These are phyloP conservation scores for Hemileia vastatrix DNA, from an alignment of 1,284 basidiomycete genomes.

Conservation along the genomic window DNA sequence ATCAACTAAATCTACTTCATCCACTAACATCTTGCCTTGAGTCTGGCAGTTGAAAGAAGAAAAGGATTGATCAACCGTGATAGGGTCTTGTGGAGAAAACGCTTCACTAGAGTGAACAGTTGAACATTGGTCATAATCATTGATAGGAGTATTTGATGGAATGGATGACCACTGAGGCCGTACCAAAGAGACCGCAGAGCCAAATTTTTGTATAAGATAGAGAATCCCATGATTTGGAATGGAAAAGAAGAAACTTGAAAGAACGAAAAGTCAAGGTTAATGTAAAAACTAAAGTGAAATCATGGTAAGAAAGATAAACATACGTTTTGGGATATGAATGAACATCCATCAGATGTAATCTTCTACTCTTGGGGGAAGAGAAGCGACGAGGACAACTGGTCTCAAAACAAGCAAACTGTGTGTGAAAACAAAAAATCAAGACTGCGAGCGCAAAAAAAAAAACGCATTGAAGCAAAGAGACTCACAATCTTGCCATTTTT, in stretches of 20 bases:
- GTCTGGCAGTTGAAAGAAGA: too few species aligned
- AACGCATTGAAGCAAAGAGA: too few species aligned
- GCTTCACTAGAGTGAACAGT: too few species aligned
- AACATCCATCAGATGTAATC: constrained; percentile 16
- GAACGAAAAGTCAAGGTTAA: too few species aligned
- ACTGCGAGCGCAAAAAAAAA: not conserved
- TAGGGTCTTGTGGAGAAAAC: too few species aligned
- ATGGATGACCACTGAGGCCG: constrained; percentile 12
- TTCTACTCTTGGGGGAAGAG: constrained; percentile 8
- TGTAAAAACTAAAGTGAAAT: too few species aligned
- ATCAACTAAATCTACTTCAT: too few species aligned
- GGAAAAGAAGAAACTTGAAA: constrained; percentile 15
- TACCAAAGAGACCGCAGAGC: constrained; percentile 8
- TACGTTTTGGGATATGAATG: constrained; percentile 16
- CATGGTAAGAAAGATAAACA: not conserved
- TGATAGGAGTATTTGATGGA: too few species aligned
- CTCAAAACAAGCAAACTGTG: constrained; percentile 21
- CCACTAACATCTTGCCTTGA: too few species aligned
- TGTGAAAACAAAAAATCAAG: not conserved
- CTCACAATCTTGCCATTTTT: not conserved
- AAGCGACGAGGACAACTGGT: constrained; percentile 2
- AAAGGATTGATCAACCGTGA: too few species aligned
- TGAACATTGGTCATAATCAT: too few species aligned
- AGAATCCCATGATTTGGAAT: constrained; percentile 19
- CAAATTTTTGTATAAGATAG: constrained; percentile 4